A percentile compares a stretch with the other conserved stretches of the same genome.
Evolutionary conservation across 140 eudicot genomes (phyloP).

Genomic region (Anethum foeniculum): DNA sequence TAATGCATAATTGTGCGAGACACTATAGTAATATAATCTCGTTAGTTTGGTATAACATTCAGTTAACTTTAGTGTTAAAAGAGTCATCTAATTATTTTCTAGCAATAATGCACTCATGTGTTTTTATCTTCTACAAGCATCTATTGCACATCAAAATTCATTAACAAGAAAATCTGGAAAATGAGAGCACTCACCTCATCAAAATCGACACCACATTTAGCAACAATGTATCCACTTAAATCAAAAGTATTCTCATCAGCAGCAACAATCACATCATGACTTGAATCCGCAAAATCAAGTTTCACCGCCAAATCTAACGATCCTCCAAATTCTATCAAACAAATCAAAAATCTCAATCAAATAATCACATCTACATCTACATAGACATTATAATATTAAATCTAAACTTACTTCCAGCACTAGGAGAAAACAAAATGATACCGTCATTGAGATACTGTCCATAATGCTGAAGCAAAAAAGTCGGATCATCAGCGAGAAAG

Average conservation of each 20-base stretch:
- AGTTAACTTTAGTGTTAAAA: no score
- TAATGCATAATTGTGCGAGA: not conserved
- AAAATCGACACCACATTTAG: constrained; percentile 87
- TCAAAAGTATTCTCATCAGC: constrained; percentile 79
- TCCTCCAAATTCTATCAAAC: constrained; percentile 63
- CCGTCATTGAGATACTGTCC: constrained; percentile 78
- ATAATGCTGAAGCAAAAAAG: constrained; percentile 66
- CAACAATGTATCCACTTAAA: constrained; percentile 70
- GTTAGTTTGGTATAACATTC: not conserved
- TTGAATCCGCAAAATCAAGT: constrained; percentile 82
- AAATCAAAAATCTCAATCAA: constrained; percentile 9
- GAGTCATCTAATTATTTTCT: no score
- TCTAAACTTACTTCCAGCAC: constrained; percentile 42
- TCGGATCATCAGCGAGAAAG: constrained; percentile 67
- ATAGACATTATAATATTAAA: not conserved
- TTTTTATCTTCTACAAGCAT: no score
- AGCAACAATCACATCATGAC: constrained; percentile 79
- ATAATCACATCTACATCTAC: not conserved
- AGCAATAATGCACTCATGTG: no score
- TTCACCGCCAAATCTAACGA: constrained; percentile 57
- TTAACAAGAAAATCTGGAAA: not conserved
- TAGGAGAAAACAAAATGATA: constrained; percentile 61
- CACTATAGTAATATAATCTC: not conserved
- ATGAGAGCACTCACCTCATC: constrained; percentile 54
- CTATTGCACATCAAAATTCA: not conserved